These are phyloP conservation scores for Toxicodendron radicans DNA, from an alignment of 345 rosid species.

Conservation along the genomic window DNA sequence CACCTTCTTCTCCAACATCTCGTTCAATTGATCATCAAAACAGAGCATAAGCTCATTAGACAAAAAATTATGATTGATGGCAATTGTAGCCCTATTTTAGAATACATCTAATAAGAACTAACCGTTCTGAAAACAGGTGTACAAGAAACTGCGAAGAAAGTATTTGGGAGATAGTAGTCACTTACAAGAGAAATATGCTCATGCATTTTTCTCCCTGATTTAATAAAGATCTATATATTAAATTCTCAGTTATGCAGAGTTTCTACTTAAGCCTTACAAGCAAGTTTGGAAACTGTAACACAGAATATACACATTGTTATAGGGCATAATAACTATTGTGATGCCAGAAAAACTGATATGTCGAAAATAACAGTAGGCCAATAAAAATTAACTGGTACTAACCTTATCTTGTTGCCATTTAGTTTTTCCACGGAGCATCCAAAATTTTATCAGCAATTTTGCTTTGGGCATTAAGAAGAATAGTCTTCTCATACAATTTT, in stretches of 20 bases:
- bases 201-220: neutral
- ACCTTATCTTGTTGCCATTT: constrained; percentile 97
- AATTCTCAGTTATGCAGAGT: neutral
- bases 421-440: constrained; percentile 84
- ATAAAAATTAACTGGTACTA: constrained; percentile 16
- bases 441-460: constrained; percentile 78
- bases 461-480: constrained; percentile 92
- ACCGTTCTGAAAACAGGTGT: neutral
- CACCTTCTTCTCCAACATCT: constrained; percentile 84
- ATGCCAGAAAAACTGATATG: neutral
- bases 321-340: neutral
- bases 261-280: neutral
- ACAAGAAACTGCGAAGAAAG: constrained; percentile 5
- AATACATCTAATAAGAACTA: neutral
- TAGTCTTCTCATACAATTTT: constrained; percentile 85
- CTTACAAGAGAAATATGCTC: neutral
- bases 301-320: neutral
- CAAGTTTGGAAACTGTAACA: neutral
- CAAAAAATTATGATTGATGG: neutral
- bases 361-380: neutral
- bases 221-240: neutral
- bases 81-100: neutral
- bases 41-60: neutral
- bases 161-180: neutral
- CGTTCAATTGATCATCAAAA: constrained; percentile 55